A percentile compares a stretch with the other conserved stretches of the same genome.
Conservation (phyloP, 2,329 filamentous ascomycete genomes). For the Botryotinia globosa region DNA sequence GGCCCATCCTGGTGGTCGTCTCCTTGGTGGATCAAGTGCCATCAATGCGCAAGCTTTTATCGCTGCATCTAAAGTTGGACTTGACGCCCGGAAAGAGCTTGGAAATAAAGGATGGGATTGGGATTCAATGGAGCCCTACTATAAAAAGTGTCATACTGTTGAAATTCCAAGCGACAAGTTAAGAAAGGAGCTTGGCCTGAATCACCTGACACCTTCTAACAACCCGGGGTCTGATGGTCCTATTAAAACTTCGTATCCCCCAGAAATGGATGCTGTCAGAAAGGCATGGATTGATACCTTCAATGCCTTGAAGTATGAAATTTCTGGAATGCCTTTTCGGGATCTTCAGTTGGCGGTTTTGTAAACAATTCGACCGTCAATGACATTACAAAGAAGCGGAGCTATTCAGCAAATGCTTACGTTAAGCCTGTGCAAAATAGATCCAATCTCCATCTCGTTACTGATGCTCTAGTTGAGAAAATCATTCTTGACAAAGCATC, state of each 20-base stretch:
- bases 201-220: background rate
- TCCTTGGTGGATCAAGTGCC: constrained; percentile 41
- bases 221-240: background rate
- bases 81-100: constrained; percentile 43
- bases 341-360: background rate
- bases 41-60: constrained; percentile 36
- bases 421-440: background rate
- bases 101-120: constrained; percentile 45
- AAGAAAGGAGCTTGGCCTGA: constrained; percentile 3
- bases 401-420: background rate
- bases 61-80: constrained; percentile 28
- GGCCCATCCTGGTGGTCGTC: constrained; percentile 35
- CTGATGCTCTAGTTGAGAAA: constrained; percentile 6
- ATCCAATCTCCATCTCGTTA: background rate
- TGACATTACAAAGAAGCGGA: background rate
- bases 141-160: constrained; percentile 39
- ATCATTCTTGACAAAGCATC: background rate
- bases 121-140: constrained; percentile 39
- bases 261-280: background rate
- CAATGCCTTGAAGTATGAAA: background rate
- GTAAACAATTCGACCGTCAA: background rate
- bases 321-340: constrained; percentile 2
- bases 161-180: background rate
- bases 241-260: constrained; percentile 9
- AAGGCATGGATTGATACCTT: constrained; percentile 11